phyloP scores from a whole-genome alignment of 306 rosid species.

The Castanospermum australe region DNA sequence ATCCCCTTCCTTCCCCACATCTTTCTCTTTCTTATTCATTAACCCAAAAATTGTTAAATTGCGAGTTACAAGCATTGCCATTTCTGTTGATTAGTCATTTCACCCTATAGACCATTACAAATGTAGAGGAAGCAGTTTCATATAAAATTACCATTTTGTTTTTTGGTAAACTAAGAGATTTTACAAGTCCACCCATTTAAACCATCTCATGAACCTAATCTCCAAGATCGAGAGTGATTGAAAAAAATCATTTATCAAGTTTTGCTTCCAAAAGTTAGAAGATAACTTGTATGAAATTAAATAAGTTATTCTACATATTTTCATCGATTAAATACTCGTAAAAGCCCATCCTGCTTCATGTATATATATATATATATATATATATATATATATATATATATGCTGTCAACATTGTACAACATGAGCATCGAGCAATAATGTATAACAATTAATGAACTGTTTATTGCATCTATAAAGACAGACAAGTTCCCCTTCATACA shows the following conservation, averaged over 20 bases:
- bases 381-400: too few relatives aligned
- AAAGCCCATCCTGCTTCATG: background rate
- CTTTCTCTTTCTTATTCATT: background rate
- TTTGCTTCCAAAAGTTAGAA: background rate
- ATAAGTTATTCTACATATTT: conserved; percentile 4
- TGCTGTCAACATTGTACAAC: background rate
- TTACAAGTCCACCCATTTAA: too few relatives aligned
- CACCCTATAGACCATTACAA: background rate
- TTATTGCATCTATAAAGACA: background rate
- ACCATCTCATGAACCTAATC: too few relatives aligned
- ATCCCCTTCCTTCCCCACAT: background rate
- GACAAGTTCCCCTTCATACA: background rate
- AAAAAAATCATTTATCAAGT: background rate
- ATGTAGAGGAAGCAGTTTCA: background rate
- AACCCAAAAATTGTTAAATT: background rate
- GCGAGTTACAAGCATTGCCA: background rate
- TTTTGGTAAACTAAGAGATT: too few relatives aligned
- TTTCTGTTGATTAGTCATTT: background rate
- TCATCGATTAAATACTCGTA: background rate
- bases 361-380: background rate
- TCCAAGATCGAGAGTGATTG: too few relatives aligned
- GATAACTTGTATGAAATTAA: background rate
- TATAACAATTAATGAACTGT: background rate
- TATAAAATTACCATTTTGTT: background rate
- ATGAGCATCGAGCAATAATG: background rate